Percentiles rank a stretch among this genome's conserved stretches.
phyloP scores from a whole-genome alignment of 768 basidiomycete genomes.

The Lentinus brumalis region DNA sequence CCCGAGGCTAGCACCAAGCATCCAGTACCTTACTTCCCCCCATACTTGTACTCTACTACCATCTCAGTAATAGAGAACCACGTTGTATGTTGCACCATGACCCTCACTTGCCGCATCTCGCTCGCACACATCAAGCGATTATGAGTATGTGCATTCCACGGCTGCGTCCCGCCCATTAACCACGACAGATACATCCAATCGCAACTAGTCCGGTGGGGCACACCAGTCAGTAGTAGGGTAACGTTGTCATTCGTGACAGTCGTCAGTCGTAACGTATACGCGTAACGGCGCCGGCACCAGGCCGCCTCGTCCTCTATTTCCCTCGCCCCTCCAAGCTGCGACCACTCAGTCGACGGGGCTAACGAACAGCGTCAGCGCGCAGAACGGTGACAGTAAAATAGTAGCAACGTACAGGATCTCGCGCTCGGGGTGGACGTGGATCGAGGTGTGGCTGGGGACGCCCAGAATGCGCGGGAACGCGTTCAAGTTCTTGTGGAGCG shows the following conservation, averaged over 20 bases:
- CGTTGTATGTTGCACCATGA: no score
- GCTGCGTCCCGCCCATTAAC: neutral
- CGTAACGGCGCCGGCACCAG: neutral
- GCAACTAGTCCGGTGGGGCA: neutral
- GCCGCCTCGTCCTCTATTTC: neutral
- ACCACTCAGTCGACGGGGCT: constrained; percentile 17
- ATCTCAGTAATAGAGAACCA: no score
- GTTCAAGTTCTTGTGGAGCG: constrained; percentile 97
- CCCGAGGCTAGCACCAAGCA: no score
- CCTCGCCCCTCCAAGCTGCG: neutral
- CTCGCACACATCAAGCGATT: no score
- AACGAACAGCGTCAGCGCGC: neutral
- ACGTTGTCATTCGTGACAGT: neutral
- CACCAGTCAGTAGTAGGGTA: neutral
- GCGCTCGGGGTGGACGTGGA: constrained; percentile 63
- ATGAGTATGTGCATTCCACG: no score
- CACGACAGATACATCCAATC: neutral
- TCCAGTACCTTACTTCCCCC: no score
- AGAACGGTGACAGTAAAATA: neutral
- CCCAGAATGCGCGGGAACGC: constrained; percentile 91
- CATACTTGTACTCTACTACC: no score
- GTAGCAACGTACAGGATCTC: constrained; percentile 47
- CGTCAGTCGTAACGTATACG: neutral
- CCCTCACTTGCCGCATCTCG: no score
- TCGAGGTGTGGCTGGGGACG: constrained; percentile 77